A percentile compares a stretch with the other conserved stretches of the same genome.
phyloP scores from a whole-genome alignment of 345 rosid species.

The Clarkia xantiana region DNA sequence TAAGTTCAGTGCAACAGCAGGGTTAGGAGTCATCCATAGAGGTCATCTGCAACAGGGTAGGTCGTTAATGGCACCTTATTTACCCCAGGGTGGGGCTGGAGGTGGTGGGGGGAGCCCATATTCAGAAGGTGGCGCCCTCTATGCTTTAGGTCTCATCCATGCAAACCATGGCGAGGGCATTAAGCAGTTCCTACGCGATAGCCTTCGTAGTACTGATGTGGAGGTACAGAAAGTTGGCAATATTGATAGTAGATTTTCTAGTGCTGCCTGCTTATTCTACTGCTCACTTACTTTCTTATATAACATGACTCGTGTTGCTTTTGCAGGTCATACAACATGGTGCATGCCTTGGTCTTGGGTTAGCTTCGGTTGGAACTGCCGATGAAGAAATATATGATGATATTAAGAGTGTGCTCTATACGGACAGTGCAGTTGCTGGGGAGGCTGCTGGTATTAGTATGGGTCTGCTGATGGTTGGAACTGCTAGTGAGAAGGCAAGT shows the following conservation, averaged over 20 bases:
- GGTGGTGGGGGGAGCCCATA: constrained; percentile 88
- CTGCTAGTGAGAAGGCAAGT: constrained; percentile 92
- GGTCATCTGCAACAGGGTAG: constrained; percentile 97
- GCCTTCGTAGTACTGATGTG: constrained; percentile 73
- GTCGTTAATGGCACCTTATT: constrained; percentile 93
- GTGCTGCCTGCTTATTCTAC: constrained; percentile 1
- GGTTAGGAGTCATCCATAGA: constrained; percentile 95
- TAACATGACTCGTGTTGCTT: not conserved
- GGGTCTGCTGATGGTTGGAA: constrained; percentile 98
- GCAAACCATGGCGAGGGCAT: constrained; percentile 99
- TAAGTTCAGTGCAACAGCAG: constrained; percentile 97
- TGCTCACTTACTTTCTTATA: not conserved
- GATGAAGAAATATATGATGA: constrained; percentile 93
- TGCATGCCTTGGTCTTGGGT: constrained; percentile 97
- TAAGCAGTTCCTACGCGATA: constrained; percentile 87
- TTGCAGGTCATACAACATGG: constrained; percentile 98
- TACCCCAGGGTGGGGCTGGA: constrained; percentile 94
- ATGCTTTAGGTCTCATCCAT: constrained; percentile 95
- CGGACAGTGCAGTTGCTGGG: constrained; percentile 97
- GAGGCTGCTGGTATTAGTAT: constrained; percentile 99
- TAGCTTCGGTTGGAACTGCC: constrained; percentile 98
- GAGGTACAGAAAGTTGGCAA: constrained; percentile 40
- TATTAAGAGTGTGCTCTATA: constrained; percentile 66
- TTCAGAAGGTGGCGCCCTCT: constrained; percentile 97
- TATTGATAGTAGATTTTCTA: not conserved